Percentiles rank a stretch among this genome's conserved stretches.
Evolutionary conservation across 2,329 filamentous ascomycete genomes (phyloP).

Genomic region (Leptoxyphium fumago): DNA sequence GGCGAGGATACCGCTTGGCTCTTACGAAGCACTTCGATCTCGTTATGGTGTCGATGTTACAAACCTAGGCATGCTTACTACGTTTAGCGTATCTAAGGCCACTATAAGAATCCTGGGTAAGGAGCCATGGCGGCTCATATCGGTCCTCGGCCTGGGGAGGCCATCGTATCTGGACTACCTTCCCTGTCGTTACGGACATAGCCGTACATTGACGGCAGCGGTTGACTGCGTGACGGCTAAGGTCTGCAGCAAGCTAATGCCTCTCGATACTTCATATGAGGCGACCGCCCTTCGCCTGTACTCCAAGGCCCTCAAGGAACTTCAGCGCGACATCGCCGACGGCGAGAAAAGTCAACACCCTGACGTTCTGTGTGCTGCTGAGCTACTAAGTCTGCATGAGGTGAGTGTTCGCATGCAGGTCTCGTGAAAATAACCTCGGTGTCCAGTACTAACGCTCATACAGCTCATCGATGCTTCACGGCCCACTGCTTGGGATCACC

Average conservation of each 20-base stretch:
- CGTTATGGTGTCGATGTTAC: slow-evolving; percentile 11
- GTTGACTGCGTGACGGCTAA: slow-evolving; percentile 13
- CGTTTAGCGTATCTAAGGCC: slow-evolving; percentile 12
- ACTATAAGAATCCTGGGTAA: slow-evolving; percentile 6
- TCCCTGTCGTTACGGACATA: slow-evolving; percentile 10
- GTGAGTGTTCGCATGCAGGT: slow-evolving; percentile 1
- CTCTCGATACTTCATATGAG: slow-evolving; percentile 3
- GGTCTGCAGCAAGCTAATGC: slow-evolving; percentile 5
- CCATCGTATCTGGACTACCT: slow-evolving; percentile 13
- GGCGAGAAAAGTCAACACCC: slow-evolving; percentile 4
- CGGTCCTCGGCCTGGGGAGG: slow-evolving; percentile 6
- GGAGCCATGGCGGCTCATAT: slow-evolving; percentile 5
- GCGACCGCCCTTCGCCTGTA: slow-evolving; percentile 6
- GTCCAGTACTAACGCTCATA: not conserved
- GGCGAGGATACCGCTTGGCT: not conserved
- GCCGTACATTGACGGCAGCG: slow-evolving; percentile 9
- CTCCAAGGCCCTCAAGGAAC: slow-evolving; percentile 8
- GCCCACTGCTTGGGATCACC: slow-evolving; percentile 19
- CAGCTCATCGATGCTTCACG: slow-evolving; percentile 18
- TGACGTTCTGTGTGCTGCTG: slow-evolving; percentile 12
- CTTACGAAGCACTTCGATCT: not conserved
- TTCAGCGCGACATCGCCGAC: slow-evolving; percentile 10
- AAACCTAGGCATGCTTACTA: slow-evolving; percentile 12
- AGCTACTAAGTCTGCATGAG: slow-evolving; percentile 14
- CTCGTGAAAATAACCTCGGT: not conserved